Percentiles rank a stretch among this genome's conserved stretches.
Conservation (phyloP, 169 alveolate genomes). For the Cryptosporidium sp. region DNA sequence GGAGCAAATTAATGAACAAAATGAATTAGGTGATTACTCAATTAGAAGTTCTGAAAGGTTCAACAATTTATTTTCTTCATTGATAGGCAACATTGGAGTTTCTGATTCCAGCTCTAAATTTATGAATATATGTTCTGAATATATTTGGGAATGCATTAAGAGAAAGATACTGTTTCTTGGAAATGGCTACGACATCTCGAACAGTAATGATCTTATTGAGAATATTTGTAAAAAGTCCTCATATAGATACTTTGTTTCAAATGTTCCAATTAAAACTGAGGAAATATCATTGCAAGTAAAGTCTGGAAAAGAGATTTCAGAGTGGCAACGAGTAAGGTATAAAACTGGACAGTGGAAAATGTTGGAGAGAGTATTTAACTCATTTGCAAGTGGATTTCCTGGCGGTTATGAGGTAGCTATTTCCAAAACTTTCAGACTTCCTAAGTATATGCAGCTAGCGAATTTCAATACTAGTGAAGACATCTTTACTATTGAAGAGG, state of each 20-base stretch:
- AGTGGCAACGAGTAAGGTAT: constrained; percentile 41
- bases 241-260: constrained; percentile 37
- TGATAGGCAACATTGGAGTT: constrained; percentile 2
- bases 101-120: constrained; percentile 42
- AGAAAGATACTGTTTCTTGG: constrained; percentile 38
- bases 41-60: constrained; percentile 41
- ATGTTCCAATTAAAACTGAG: constrained; percentile 9
- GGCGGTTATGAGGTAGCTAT: constrained; percentile 38
- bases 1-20: constrained; percentile 49
- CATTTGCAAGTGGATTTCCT: constrained; percentile 26
- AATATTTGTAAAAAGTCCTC: constrained; percentile 47
- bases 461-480: constrained; percentile 45
- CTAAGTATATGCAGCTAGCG: constrained; percentile 62
- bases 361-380: constrained; percentile 24
- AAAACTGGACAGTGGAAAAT: constrained; percentile 57
- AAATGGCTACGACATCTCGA: constrained; percentile 50
- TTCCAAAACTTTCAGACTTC: constrained; percentile 31
- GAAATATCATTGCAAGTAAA: constrained; percentile 1
- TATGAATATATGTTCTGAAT: constrained; percentile 44
- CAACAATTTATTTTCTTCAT: not conserved
- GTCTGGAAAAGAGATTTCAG: constrained; percentile 21
- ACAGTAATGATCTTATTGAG: constrained; percentile 22
- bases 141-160: constrained; percentile 46
- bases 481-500: constrained; percentile 35
- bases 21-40: constrained; percentile 28